These are phyloP conservation scores for Zizania palustris DNA, from an alignment of 202 grass and related monocot genomes.

Conservation along the genomic window DNA sequence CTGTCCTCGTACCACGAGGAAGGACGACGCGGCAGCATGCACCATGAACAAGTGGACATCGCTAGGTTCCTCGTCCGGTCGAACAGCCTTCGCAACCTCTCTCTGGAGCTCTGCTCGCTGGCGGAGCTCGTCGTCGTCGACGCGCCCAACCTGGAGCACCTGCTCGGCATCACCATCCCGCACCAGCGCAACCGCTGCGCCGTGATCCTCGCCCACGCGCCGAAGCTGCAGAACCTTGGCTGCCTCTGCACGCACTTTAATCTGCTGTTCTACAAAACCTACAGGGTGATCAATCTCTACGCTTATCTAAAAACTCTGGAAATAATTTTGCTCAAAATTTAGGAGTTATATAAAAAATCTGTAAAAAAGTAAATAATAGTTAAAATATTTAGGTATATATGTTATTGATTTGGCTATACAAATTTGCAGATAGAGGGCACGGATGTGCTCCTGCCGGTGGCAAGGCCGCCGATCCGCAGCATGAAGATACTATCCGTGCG, in stretches of 20 bases:
- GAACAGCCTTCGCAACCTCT: neutral
- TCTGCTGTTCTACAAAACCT: neutral
- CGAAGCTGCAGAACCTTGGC: neutral
- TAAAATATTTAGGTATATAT: too few relatives aligned
- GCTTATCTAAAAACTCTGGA: neutral
- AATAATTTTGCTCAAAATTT: too few relatives aligned
- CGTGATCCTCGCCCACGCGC: neutral
- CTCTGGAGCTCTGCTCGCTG: neutral
- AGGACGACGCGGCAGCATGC: too few relatives aligned
- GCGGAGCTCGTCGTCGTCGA: neutral
- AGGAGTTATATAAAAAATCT: too few relatives aligned
- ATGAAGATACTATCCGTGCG: neutral
- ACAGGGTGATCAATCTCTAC: neutral
- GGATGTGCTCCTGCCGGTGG: neutral
- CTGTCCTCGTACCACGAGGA: neutral
- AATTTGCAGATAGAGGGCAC: neutral
- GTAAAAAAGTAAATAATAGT: too few relatives aligned
- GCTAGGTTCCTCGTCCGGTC: neutral
- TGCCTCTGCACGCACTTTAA: neutral
- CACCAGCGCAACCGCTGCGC: neutral
- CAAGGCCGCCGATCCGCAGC: neutral
- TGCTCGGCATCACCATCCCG: neutral
- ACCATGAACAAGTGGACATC: neutral
- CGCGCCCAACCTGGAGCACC: conserved; percentile 8
- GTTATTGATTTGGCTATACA: too few relatives aligned